phyloP scores from a whole-genome alignment of 768 basidiomycete genomes.

The Gymnopilus junonius region DNA sequence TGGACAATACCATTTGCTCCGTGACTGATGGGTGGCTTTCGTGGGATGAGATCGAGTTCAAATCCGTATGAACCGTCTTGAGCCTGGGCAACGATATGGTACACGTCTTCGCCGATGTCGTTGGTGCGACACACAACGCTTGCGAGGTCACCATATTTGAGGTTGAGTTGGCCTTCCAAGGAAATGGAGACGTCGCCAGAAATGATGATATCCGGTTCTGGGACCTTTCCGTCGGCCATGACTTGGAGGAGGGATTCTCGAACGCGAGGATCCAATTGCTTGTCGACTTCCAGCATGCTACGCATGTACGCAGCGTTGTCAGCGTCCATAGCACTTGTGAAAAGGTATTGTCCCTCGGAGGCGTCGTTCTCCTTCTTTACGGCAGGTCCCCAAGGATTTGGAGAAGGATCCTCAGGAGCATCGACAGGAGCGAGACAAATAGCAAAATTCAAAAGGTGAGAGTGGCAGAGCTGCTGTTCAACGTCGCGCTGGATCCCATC shows the following conservation, averaged over 20 bases:
- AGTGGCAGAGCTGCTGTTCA: background rate
- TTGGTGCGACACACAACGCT: background rate
- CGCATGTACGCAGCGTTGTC: background rate
- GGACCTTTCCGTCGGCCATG: background rate
- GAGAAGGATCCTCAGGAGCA: background rate
- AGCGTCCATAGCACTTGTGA: conserved; percentile 1
- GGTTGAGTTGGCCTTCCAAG: background rate
- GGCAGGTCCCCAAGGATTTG: background rate
- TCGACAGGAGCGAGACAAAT: background rate
- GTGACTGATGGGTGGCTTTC: conserved; percentile 2
- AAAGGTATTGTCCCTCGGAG: background rate
- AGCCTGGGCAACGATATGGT: background rate
- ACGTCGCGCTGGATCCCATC: background rate
- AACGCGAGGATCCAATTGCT: background rate
- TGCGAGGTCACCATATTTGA: conserved; percentile 2
- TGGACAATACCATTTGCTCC: background rate
- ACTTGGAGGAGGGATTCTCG: background rate
- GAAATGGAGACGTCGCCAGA: conserved; percentile 1
- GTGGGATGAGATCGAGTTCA: background rate
- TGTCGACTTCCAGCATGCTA: conserved; percentile 1
- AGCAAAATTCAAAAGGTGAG: background rate
- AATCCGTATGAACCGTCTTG: background rate
- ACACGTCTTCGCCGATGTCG: background rate
- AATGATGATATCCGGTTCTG: conserved; percentile 1
- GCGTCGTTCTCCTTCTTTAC: background rate